Evolutionary conservation across 108 stramenopile species (phyloP).

Genomic region (Cyclotella choctawhatcheeana): DNA sequence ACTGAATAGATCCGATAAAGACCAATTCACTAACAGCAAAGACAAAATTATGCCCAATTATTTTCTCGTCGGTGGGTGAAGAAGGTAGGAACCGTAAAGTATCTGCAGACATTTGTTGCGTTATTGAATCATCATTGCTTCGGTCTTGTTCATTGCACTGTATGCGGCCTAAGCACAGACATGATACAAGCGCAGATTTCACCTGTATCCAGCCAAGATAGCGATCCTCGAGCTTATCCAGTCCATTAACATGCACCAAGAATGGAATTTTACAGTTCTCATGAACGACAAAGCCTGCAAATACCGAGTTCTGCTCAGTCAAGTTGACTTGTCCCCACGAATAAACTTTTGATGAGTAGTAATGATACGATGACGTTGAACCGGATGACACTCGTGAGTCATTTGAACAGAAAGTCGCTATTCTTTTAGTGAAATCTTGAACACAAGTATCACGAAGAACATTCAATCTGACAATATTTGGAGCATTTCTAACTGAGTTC

Average conservation of each 20-base stretch:
- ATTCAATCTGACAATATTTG: constrained; percentile 26
- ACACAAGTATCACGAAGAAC: constrained; percentile 39
- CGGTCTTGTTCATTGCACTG: background rate
- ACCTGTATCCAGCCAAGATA: constrained; percentile 44
- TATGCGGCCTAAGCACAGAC: constrained; percentile 56
- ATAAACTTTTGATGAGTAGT: constrained; percentile 35
- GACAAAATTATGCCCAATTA: constrained; percentile 33
- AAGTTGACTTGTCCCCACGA: constrained; percentile 21
- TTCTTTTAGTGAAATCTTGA: constrained; percentile 39
- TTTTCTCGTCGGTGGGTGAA: background rate
- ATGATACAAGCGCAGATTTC: constrained; percentile 54
- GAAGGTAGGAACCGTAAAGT: constrained; percentile 25
- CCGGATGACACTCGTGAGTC: constrained; percentile 23
- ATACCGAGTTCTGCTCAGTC: background rate
- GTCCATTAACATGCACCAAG: background rate
- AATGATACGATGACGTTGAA: constrained; percentile 34
- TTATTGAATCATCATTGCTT: background rate
- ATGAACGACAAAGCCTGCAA: background rate
- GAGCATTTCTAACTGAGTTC: constrained; percentile 12
- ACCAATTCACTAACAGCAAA: constrained; percentile 36
- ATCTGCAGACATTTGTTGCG: background rate
- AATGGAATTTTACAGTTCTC: constrained; percentile 28
- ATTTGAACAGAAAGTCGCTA: constrained; percentile 6
- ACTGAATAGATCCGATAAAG: constrained; percentile 44
- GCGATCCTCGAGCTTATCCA: constrained; percentile 6